These are phyloP conservation scores for Pestalotiopsis sp. DNA, from an alignment of 2,329 filamentous ascomycete genomes.

Conservation along the genomic window DNA sequence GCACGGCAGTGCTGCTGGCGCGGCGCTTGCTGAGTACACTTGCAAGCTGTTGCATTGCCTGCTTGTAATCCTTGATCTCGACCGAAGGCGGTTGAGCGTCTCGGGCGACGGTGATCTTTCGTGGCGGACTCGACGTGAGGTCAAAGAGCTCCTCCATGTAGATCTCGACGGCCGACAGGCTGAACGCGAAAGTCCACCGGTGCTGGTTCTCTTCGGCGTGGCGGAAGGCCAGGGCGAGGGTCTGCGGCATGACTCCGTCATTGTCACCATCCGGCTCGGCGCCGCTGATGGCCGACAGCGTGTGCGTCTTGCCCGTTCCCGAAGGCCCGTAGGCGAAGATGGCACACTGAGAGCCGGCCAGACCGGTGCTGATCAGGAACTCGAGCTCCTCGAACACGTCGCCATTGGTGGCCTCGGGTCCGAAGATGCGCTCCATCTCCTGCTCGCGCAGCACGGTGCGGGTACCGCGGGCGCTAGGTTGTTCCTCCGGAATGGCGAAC, in stretches of 20 bases:
- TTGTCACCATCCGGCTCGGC: background rate
- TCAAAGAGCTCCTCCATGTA: background rate
- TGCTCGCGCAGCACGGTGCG: background rate
- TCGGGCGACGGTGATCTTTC: background rate
- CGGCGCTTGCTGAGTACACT: background rate
- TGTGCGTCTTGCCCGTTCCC: background rate
- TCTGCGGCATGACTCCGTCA: background rate
- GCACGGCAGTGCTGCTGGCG: background rate
- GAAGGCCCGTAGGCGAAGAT: slow-evolving; percentile 5
- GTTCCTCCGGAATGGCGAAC: background rate
- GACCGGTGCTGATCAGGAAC: background rate
- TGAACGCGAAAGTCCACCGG: background rate
- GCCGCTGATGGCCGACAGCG: background rate
- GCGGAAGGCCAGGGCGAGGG: background rate
- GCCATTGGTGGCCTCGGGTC: background rate
- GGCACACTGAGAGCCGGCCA: background rate
- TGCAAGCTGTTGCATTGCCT: background rate
- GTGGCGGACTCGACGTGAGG: background rate
- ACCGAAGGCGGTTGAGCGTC: background rate
- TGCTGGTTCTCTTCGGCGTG: background rate
- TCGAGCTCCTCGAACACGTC: slow-evolving; percentile 2
- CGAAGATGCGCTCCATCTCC: slow-evolving; percentile 3
- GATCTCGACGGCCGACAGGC: background rate
- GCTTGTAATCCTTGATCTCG: background rate
- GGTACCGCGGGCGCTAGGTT: background rate